A percentile compares a stretch with the other conserved stretches of the same genome.
Evolutionary conservation across 306 rosid species (phyloP).

Genomic region (Cicer pinnatifidum): DNA sequence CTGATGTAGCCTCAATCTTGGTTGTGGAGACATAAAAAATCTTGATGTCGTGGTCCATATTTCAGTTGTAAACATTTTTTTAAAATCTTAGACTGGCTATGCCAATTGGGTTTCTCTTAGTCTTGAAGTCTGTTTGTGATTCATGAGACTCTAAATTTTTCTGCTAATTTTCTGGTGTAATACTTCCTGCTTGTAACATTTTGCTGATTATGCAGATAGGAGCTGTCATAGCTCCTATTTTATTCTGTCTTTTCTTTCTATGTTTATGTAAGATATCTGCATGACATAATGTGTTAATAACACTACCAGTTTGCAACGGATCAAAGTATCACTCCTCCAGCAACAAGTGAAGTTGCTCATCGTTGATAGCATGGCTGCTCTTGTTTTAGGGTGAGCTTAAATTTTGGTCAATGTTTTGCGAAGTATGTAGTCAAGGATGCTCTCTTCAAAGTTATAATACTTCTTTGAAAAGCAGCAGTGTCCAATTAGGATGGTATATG

Average conservation of each 20-base stretch:
- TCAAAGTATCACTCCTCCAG: constrained; percentile 74
- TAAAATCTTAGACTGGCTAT: constrained; percentile 14
- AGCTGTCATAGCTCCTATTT: constrained; percentile 19
- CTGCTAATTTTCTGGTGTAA: background rate
- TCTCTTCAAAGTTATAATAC: constrained; percentile 38
- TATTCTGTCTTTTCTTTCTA: constrained; percentile 23
- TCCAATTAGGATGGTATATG: constrained; percentile 25
- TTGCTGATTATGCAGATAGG: constrained; percentile 10
- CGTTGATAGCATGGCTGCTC: constrained; percentile 94
- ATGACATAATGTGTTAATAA: constrained; percentile 38
- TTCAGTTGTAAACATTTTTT: background rate
- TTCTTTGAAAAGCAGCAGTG: constrained; percentile 10
- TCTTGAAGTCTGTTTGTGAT: background rate
- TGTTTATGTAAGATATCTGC: constrained; percentile 17
- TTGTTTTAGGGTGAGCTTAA: constrained; percentile 69
- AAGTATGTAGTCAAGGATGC: constrained; percentile 31
- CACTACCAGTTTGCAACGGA: constrained; percentile 72
- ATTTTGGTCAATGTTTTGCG: constrained; percentile 28
- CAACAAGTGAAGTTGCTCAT: constrained; percentile 82
- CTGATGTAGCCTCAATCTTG: background rate
- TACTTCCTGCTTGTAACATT: background rate
- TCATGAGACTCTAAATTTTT: constrained; percentile 10
- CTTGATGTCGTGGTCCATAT: background rate
- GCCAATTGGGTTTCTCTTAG: constrained; percentile 21
- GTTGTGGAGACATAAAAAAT: background rate